These are phyloP conservation scores for Penicillium crystallinum DNA, from an alignment of 495 filamentous ascomycete genomes.

Conservation along the genomic window DNA sequence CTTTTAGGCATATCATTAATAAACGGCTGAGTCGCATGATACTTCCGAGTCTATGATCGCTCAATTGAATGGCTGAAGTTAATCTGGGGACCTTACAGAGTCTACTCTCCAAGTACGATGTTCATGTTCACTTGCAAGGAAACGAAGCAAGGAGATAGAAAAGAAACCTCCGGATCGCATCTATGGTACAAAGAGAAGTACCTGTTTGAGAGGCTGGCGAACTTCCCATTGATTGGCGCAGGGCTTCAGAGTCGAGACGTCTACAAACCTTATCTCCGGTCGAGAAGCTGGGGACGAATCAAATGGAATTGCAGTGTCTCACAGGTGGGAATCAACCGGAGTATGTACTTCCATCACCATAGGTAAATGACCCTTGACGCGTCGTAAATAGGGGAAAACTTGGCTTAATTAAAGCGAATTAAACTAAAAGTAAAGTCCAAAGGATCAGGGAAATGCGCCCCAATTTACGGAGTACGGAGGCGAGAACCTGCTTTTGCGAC, in stretches of 20 bases:
- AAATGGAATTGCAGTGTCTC: slow-evolving; percentile 10
- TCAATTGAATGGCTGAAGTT: slow-evolving; percentile 13
- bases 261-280: slow-evolving; percentile 24
- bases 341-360: neutral
- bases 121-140: slow-evolving; percentile 6
- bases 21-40: slow-evolving; percentile 26
- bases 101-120: neutral
- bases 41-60: neutral
- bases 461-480: neutral
- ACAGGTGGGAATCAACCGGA: slow-evolving; percentile 5
- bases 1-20: slow-evolving; percentile 1
- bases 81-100: slow-evolving; percentile 11
- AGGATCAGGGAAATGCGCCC: slow-evolving; percentile 15
- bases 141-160: slow-evolving; percentile 20
- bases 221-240: no score
- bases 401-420: slow-evolving; percentile 4
- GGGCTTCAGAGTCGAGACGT: slow-evolving; percentile 9
- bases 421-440: slow-evolving; percentile 1
- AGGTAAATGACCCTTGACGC: neutral
- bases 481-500: slow-evolving; percentile 26
- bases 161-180: slow-evolving; percentile 14
- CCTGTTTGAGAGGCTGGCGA: no score
- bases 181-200: no score
- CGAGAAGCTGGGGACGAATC: slow-evolving; percentile 18
- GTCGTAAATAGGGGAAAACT: neutral